Conservation (phyloP, 176 grass and related monocot genomes). For the Zoysia japonica region DNA sequence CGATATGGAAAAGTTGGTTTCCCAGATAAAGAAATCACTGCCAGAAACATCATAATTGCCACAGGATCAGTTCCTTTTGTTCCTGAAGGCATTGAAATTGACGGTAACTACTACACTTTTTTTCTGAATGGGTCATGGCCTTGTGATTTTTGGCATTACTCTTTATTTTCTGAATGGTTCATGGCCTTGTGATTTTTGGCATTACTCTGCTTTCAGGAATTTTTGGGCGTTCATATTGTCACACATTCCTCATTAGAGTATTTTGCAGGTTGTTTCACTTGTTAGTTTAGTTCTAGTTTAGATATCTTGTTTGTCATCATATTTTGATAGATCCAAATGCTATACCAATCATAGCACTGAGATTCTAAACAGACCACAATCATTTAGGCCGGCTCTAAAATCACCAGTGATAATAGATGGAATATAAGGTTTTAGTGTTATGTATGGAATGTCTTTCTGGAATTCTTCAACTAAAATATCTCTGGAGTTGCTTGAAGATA, state of each 20-base stretch:
- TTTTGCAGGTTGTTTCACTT: neutral
- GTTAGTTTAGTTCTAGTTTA: constrained; percentile 28
- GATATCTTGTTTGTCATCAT: constrained; percentile 17
- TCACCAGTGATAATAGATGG: neutral
- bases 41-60: constrained; percentile 87
- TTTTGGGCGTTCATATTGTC: neutral
- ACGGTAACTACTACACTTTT: constrained; percentile 57
- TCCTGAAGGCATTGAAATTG: constrained; percentile 96
- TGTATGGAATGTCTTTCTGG: neutral
- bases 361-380: neutral
- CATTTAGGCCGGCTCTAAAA: neutral
- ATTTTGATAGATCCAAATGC: neutral
- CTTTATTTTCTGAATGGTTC: constrained; percentile 7
- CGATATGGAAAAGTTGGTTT: constrained; percentile 81
- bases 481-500: neutral
- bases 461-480: neutral
- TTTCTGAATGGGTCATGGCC: constrained; percentile 10
- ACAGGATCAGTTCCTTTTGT: constrained; percentile 95
- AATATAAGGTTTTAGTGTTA: neutral
- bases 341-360: constrained; percentile 12
- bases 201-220: neutral
- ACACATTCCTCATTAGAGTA: constrained; percentile 3
- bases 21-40: constrained; percentile 83
- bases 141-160: constrained; percentile 15
- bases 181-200: constrained; percentile 16